These are phyloP conservation scores for Cinchona pubescens DNA, from an alignment of 257 asterid genomes.

Conservation along the genomic window DNA sequence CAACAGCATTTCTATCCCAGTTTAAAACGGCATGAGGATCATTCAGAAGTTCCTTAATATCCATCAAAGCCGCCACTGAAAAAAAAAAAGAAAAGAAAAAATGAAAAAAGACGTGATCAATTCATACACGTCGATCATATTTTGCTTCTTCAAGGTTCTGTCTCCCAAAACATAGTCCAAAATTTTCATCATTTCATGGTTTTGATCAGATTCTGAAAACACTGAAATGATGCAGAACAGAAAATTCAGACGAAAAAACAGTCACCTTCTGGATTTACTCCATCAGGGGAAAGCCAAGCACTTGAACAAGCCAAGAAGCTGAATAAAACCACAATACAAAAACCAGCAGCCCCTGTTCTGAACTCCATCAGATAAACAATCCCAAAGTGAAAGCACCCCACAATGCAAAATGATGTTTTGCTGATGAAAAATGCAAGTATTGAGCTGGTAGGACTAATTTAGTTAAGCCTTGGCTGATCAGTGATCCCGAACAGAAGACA, in stretches of 20 bases:
- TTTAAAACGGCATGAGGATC: conserved; percentile 73
- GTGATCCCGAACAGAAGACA: background rate
- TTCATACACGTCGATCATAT: background rate
- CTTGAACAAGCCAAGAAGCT: conserved; percentile 44
- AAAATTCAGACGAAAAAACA: background rate
- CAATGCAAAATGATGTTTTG: background rate
- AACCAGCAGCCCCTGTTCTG: conserved; percentile 28
- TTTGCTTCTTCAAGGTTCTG: background rate
- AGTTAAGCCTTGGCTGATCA: background rate
- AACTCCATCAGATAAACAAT: conserved; percentile 26
- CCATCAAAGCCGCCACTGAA: conserved; percentile 84
- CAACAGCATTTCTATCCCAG: conserved; percentile 81
- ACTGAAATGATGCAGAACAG: background rate
- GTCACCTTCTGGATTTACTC: conserved; percentile 88
- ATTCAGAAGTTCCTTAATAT: conserved; percentile 52
- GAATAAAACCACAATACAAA: conserved; percentile 34
- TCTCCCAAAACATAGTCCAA: background rate
- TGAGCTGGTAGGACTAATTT: background rate
- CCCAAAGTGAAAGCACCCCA: background rate
- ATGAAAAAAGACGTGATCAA: background rate
- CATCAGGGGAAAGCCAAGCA: conserved; percentile 76
- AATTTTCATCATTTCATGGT: background rate
- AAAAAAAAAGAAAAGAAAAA: background rate
- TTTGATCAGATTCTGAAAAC: background rate
- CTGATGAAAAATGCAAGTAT: conserved; percentile 7